These are phyloP conservation scores for Oryza punctata DNA, from an alignment of 176 grass and related monocot species.

Conservation along the genomic window DNA sequence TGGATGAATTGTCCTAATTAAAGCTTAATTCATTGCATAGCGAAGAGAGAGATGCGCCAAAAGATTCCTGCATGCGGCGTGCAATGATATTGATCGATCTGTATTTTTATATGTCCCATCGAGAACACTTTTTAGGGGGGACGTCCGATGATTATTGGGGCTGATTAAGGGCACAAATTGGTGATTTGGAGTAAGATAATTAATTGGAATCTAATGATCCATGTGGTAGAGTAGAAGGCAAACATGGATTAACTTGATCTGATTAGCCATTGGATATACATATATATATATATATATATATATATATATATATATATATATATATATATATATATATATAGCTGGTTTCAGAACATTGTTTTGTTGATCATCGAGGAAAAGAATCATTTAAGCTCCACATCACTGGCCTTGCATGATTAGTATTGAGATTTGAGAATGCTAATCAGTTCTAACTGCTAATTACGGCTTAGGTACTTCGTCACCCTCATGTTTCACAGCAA, in stretches of 20 bases:
- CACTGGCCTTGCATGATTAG: background rate
- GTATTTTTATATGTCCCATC: background rate
- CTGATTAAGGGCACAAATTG: slow-evolving; percentile 29
- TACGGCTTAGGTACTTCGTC: too few species aligned
- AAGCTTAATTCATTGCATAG: background rate
- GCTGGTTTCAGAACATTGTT: slow-evolving; percentile 16
- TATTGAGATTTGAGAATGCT: background rate
- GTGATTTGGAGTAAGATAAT: background rate
- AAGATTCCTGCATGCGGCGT: slow-evolving; percentile 30
- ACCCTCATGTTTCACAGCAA: background rate
- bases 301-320: background rate
- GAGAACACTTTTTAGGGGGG: background rate
- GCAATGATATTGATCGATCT: background rate
- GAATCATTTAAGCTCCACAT: background rate
- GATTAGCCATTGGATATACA: background rate
- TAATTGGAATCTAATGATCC: slow-evolving; percentile 21
- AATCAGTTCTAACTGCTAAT: background rate
- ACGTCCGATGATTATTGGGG: background rate
- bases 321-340: background rate
- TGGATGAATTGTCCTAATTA: background rate
- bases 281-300: background rate
- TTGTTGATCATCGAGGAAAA: background rate
- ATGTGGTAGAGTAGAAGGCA: slow-evolving; percentile 26
- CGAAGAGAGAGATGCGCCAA: background rate
- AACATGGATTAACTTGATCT: slow-evolving; percentile 11